Percentiles rank a stretch among this genome's conserved stretches.
phyloP scores from a whole-genome alignment of 306 rosid genomes.

The Rosa multiflora region DNA sequence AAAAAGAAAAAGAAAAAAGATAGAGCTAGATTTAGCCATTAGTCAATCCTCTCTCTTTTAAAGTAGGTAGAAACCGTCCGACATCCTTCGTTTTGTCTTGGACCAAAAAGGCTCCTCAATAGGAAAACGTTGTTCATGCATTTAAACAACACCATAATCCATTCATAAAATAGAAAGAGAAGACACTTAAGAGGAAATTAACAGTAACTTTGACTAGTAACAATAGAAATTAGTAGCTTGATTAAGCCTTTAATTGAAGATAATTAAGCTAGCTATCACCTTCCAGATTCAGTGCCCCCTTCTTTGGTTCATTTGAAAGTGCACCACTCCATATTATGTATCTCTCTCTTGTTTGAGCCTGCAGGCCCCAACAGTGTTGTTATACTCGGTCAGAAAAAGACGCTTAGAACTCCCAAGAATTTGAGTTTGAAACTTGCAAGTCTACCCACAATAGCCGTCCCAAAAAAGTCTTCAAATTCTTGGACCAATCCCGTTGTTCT shows the following conservation, averaged over 20 bases:
- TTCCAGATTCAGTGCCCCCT: neutral
- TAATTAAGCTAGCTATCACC: neutral
- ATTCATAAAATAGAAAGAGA: neutral
- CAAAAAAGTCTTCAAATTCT: slow-evolving; percentile 9
- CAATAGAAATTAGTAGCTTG: neutral
- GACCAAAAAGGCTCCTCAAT: neutral
- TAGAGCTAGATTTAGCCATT: neutral
- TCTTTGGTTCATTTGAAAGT: slow-evolving; percentile 5
- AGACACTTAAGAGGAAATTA: neutral
- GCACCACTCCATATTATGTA: neutral
- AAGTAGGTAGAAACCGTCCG: neutral
- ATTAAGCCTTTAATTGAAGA: neutral
- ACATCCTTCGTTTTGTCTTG: neutral
- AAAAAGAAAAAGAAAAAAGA: too few species aligned
- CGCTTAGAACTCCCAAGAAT: slow-evolving; percentile 31
- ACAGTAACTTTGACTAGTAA: neutral
- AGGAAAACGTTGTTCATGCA: slow-evolving; percentile 7
- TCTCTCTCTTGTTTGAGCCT: neutral
- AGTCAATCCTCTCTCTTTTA: neutral
- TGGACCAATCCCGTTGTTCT: neutral
- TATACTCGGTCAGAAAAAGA: slow-evolving; percentile 51
- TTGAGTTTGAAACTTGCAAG: slow-evolving; percentile 15
- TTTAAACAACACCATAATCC: neutral
- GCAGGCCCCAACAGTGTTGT: slow-evolving; percentile 29
- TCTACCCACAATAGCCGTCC: slow-evolving; percentile 36